These are phyloP conservation scores for Lactarius hengduanensis DNA, from an alignment of 768 basidiomycete species.

Conservation along the genomic window DNA sequence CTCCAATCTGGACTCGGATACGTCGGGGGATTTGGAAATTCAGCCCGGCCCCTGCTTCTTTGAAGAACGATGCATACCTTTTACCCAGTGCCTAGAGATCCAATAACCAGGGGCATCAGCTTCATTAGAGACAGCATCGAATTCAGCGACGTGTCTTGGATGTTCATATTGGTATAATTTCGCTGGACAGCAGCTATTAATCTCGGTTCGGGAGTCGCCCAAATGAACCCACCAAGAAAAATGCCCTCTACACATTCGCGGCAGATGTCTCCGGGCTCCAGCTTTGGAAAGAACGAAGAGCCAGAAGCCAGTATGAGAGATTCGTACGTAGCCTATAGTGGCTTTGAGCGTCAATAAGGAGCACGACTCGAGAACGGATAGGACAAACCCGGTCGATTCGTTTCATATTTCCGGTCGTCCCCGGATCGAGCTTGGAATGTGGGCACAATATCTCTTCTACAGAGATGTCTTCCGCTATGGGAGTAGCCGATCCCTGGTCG, in stretches of 20 bases:
- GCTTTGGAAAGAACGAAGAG: conserved; percentile 44
- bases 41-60: conserved; percentile 15
- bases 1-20: conserved; percentile 60
- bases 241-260: conserved; percentile 51
- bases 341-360: conserved; percentile 7
- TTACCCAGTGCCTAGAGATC: conserved; percentile 80
- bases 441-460: conserved; percentile 55
- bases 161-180: conserved; percentile 68
- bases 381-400: conserved; percentile 54
- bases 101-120: conserved; percentile 52
- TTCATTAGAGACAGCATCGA: conserved; percentile 52
- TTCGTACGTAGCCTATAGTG: conserved; percentile 44
- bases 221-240: conserved; percentile 52
- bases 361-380: neutral
- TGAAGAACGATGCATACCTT: conserved; percentile 45
- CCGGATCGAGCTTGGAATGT: conserved; percentile 63
- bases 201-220: conserved; percentile 2
- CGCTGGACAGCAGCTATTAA: conserved; percentile 43
- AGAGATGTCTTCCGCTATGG: conserved; percentile 42
- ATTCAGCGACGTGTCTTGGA: conserved; percentile 54
- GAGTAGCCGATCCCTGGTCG: neutral
- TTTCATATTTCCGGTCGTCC: conserved; percentile 62
- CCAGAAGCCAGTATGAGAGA: conserved; percentile 42
- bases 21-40: neutral
- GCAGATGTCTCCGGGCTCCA: conserved; percentile 57